These are phyloP conservation scores for Codiaeum variegatum DNA, from an alignment of 441 rosid species.

Conservation along the genomic window DNA sequence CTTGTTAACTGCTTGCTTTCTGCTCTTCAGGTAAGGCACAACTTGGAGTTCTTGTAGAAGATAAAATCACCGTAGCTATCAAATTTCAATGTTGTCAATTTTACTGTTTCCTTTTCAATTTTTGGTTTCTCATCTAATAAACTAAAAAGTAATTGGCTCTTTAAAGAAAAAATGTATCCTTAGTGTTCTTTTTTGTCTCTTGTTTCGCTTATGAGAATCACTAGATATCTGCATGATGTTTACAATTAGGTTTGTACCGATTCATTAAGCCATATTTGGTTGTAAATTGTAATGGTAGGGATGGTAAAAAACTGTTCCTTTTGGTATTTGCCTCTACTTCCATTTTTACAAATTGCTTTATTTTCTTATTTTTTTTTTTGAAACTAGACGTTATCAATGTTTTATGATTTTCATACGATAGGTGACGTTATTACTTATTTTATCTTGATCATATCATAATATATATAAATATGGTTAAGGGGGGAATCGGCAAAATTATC, in stretches of 20 bases:
- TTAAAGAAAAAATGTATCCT: slow-evolving; percentile 2
- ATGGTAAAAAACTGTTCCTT: not conserved
- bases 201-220: not conserved
- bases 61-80: not conserved
- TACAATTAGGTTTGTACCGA: not conserved
- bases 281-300: no score
- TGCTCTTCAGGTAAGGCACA: not conserved
- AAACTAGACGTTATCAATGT: no score
- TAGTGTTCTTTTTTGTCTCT: not conserved
- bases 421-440: no score
- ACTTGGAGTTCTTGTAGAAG: not conserved
- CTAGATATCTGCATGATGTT: not conserved
- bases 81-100: slow-evolving; percentile 15
- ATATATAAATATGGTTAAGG: no score
- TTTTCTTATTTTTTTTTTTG: no score
- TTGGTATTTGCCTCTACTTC: not conserved
- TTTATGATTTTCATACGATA: no score
- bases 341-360: not conserved
- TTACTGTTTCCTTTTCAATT: slow-evolving; percentile 2
- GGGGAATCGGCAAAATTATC: no score
- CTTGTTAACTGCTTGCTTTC: not conserved
- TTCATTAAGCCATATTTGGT: not conserved
- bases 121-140: slow-evolving; percentile 10
- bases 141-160: slow-evolving; percentile 1
- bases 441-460: no score